Percentiles rank a stretch among this genome's conserved stretches.
Conservation (phyloP, 1,139 yeast species). For the Hemisphaericaspora xylanilytica region DNA sequence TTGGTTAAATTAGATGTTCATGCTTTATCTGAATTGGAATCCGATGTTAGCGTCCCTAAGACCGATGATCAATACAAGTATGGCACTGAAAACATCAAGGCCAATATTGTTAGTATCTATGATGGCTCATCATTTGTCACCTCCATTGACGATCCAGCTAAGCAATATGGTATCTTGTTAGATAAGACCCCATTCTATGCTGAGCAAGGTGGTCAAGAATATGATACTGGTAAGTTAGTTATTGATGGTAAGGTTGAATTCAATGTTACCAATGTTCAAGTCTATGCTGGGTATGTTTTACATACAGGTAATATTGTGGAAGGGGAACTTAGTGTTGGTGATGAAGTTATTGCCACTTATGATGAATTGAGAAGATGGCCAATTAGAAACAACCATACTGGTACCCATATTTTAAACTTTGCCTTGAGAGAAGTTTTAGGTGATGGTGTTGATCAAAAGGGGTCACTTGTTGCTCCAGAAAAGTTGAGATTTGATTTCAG, state of each 20-base stretch:
- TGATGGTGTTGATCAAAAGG: conserved; percentile 88
- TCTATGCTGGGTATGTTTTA: conserved; percentile 89
- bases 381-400: conserved; percentile 95
- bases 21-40: conserved; percentile 65
- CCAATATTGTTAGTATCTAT: conserved; percentile 68
- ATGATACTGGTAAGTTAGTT: conserved; percentile 89
- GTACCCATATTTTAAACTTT: conserved; percentile 90
- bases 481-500: conserved; percentile 94
- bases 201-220: conserved; percentile 99
- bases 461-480: conserved; percentile 94
- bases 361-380: conserved; percentile 97
- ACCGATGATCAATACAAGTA: conserved; percentile 82
- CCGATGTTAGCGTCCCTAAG: conserved; percentile 61
- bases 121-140: conserved; percentile 60
- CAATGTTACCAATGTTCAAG: conserved; percentile 86
- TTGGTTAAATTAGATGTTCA: conserved; percentile 87
- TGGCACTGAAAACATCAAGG: conserved; percentile 59
- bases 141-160: conserved; percentile 23
- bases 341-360: conserved; percentile 76
- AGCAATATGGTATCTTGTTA: conserved; percentile 74
- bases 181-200: conserved; percentile 95
- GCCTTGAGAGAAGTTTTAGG: conserved; percentile 88
- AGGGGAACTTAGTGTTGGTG: conserved; percentile 68
- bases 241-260: conserved; percentile 87
- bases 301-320: conserved; percentile 87